Evolutionary conservation across 2,329 filamentous ascomycete genomes (phyloP).

Genomic region (Tolypocladium sp.): DNA sequence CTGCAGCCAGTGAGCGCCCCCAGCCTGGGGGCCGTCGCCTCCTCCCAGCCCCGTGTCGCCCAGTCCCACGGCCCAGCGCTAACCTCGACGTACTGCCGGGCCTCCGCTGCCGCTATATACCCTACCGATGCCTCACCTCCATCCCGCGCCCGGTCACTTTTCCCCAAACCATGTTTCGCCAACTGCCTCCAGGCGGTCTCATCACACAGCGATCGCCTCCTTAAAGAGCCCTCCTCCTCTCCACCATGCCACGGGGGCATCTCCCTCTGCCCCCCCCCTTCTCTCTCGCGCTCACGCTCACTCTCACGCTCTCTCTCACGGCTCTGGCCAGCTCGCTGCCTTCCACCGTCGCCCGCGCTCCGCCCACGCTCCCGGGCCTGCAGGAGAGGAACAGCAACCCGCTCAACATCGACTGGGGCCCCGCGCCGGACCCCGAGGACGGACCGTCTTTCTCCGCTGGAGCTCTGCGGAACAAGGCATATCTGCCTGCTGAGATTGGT

Average conservation of each 20-base stretch:
- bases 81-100: constrained; percentile 30
- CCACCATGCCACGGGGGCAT: constrained; percentile 31
- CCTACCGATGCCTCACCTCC: constrained; percentile 33
- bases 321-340: constrained; percentile 17
- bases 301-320: constrained; percentile 7
- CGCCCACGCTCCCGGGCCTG: background rate
- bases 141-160: constrained; percentile 28
- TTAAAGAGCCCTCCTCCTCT: constrained; percentile 18
- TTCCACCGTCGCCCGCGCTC: constrained; percentile 16
- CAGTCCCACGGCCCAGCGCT: constrained; percentile 7
- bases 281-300: background rate
- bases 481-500: constrained; percentile 73
- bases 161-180: constrained; percentile 42
- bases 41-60: background rate
- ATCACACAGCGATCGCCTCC: constrained; percentile 22
- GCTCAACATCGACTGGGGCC: constrained; percentile 34
- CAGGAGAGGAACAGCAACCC: constrained; percentile 19
- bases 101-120: constrained; percentile 52
- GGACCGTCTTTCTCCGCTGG: constrained; percentile 49
- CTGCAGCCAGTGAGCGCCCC: background rate
- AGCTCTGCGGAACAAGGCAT: constrained; percentile 49
- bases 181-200: constrained; percentile 33
- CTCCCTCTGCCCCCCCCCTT: constrained; percentile 10
- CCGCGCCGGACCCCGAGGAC: constrained; percentile 48
- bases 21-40: background rate